These are phyloP conservation scores for Paramecium pentaurelia DNA, from an alignment of 73 alveolate genomes.

Conservation along the genomic window DNA sequence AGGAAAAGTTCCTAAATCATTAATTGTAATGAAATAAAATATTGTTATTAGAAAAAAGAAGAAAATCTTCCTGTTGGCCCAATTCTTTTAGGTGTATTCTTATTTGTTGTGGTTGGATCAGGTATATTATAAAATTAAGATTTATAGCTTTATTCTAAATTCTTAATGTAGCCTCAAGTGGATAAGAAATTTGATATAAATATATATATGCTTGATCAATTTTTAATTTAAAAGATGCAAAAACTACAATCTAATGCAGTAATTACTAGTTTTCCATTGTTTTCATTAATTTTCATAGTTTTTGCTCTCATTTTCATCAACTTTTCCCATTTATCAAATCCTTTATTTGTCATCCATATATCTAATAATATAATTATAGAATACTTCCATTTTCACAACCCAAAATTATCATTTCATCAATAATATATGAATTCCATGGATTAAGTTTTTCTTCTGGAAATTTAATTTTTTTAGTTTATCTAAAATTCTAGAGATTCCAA, in stretches of 20 bases:
- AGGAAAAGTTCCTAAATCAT: slow-evolving; percentile 86
- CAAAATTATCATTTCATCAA: not conserved
- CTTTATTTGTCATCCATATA: not conserved
- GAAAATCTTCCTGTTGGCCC: slow-evolving; percentile 82
- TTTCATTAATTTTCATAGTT: not conserved
- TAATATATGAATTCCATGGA: not conserved
- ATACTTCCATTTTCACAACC: slow-evolving; percentile 28
- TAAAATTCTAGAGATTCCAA: not conserved
- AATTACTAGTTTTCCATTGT: not conserved
- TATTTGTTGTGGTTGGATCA: slow-evolving; percentile 80
- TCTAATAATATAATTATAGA: not conserved
- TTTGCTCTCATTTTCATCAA: not conserved
- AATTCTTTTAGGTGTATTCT: slow-evolving; percentile 74
- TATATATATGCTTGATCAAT: not conserved
- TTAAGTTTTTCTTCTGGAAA: not conserved
- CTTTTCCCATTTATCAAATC: not conserved
- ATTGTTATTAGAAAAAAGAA: slow-evolving; percentile 69
- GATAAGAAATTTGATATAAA: not conserved
- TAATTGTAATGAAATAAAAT: slow-evolving; percentile 62
- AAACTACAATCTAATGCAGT: not conserved
- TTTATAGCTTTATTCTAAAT: slow-evolving; percentile 73
- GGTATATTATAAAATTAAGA: not conserved
- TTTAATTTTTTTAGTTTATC: not conserved
- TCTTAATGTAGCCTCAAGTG: slow-evolving; percentile 56
- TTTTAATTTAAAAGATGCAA: not conserved